Evolutionary conservation across 2,329 filamentous ascomycete genomes (phyloP).

Genomic region (Monosporascus sp.): DNA sequence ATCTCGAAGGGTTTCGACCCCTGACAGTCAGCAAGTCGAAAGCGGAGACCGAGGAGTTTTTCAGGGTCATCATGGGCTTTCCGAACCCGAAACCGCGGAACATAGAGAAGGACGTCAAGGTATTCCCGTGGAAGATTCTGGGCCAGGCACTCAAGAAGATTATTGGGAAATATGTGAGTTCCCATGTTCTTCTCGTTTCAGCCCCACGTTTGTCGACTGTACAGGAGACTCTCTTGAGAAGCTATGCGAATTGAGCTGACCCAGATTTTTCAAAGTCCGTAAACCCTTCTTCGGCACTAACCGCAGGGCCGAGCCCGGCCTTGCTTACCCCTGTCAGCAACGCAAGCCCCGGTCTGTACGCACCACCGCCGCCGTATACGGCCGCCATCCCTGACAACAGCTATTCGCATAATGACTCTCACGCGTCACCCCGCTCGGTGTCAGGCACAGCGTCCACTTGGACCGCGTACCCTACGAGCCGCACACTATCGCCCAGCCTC

Average conservation of each 20-base stretch:
- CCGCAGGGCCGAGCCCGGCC: conserved; percentile 17
- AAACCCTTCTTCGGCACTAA: conserved; percentile 21
- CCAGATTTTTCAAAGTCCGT: conserved; percentile 19
- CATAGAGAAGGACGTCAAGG: conserved; percentile 99
- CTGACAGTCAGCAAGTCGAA: conserved; percentile 92
- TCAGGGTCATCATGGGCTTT: conserved; percentile 98
- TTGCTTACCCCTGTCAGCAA: conserved; percentile 29
- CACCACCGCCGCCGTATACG: conserved; percentile 31
- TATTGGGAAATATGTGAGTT: conserved; percentile 78
- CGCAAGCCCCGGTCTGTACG: conserved; percentile 28
- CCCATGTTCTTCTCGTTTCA: neutral
- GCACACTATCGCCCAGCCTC: conserved; percentile 40
- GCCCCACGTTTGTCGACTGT: neutral
- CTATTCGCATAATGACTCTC: conserved; percentile 36
- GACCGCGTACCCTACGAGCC: conserved; percentile 38
- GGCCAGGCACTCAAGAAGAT: conserved; percentile 91
- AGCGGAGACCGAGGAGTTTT: conserved; percentile 89
- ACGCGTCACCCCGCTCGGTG: conserved; percentile 47
- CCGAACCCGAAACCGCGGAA: conserved; percentile 92
- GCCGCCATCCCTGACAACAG: conserved; percentile 34
- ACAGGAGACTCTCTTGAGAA: no score
- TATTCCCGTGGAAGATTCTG: conserved; percentile 94
- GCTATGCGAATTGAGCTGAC: neutral
- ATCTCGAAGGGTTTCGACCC: conserved; percentile 90
- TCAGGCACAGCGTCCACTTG: conserved; percentile 44